A percentile compares a stretch with the other conserved stretches of the same genome.
Evolutionary conservation across 768 basidiomycete genomes (phyloP).

Genomic region (Rhodotorula graminis): DNA sequence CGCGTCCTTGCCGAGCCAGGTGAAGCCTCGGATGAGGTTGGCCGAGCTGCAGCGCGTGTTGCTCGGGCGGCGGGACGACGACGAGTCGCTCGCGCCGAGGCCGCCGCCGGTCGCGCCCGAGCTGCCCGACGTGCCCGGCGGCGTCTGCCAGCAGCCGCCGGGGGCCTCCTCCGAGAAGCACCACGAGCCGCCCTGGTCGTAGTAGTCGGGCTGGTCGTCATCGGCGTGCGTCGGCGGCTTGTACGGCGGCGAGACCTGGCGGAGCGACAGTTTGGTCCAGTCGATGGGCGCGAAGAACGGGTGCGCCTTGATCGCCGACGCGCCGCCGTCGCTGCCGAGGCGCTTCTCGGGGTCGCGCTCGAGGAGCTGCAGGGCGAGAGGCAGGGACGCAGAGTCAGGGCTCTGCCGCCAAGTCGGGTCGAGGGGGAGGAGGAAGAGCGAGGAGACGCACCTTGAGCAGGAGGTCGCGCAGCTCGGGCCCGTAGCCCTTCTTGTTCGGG

Average conservation of each 20-base stretch:
- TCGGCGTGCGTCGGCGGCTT: slow-evolving; percentile 96
- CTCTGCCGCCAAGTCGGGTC: no score
- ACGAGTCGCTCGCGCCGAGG: no score
- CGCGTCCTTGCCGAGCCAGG: not conserved
- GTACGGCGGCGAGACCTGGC: slow-evolving; percentile 92
- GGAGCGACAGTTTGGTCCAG: slow-evolving; percentile 75
- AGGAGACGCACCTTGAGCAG: slow-evolving; percentile 68
- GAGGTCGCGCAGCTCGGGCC: slow-evolving; percentile 24
- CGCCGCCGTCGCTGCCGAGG: slow-evolving; percentile 77
- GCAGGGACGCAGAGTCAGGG: not conserved
- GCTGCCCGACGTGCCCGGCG: not conserved
- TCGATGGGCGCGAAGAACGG: slow-evolving; percentile 89
- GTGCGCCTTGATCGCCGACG: slow-evolving; percentile 87
- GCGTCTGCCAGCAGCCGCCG: not conserved
- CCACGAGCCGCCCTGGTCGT: slow-evolving; percentile 24
- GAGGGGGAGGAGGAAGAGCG: not conserved
- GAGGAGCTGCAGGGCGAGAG: slow-evolving; percentile 53
- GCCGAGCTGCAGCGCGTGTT: not conserved
- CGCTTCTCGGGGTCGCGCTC: slow-evolving; percentile 93
- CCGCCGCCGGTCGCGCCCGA: no score
- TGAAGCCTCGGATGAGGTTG: not conserved
- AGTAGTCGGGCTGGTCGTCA: slow-evolving; percentile 83
- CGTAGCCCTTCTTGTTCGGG: slow-evolving; percentile 50
- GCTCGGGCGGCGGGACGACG: not conserved
- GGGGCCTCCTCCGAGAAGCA: slow-evolving; percentile 6